Evolutionary conservation across 2,329 filamentous ascomycete species (phyloP), one percentile per base, ranked within the genome.

Genomic region (Aspergillus ochraceus): DNA sequence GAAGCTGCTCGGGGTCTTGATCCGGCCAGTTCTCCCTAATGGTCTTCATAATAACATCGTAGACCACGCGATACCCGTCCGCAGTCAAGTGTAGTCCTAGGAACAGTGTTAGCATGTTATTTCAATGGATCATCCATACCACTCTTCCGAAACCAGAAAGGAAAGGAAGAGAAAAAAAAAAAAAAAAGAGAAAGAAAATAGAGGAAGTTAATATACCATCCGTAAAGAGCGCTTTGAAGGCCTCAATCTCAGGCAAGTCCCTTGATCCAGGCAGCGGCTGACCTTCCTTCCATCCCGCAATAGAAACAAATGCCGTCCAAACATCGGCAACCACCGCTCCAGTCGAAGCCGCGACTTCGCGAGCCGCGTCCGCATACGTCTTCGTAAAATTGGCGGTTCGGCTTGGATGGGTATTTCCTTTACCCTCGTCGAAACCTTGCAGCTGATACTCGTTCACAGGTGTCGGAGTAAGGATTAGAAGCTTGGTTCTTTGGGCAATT

Each of bases 401-500:
- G 77, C 79, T 67, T 80, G 83, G 58, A 74, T 79, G 46, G 70
- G 73, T 68, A 63, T 80, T 81, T 10, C 84, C 84, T 61, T 78
- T 75, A 1, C 69, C 76, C 19, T 78, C 70, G 70, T 86, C 84
- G 36, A 81, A 74, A 61, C 71, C 71, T 55, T 80, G 80, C 42
- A 85, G 77, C 61, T 88, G 84, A 72, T 91, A 88, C 76, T 96
- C 89, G 68, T 97, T 90, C 54, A 96, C 76, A 0, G 92, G 92
- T 1, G 93, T 91, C 26, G 94, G 92, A 0, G 91, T 79, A 26
- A 81, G 90, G 52, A 97, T 83, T 6, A 98, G 79, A 49, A 97
- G 81, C 57, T 92, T 88, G 26, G 90, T 87, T 39, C 84, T 82
- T 70, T 97, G 92, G 6, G 86, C 87, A 58, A 77, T 76, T 60